Evolutionary conservation across 163 green algal genomes (phyloP).

Genomic region (Picocystis sp.): DNA sequence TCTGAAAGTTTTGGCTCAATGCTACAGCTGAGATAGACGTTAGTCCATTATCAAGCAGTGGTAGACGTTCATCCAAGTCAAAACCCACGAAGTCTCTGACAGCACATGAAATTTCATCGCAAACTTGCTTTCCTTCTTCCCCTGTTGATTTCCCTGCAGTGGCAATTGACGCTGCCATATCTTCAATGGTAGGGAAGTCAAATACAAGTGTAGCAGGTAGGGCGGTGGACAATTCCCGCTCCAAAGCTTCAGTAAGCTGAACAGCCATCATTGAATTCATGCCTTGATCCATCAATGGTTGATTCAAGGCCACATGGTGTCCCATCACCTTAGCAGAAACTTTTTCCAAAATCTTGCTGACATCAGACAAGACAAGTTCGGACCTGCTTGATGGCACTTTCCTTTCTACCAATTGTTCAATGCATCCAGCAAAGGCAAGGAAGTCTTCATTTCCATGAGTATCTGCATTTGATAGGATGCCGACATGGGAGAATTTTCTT

Average conservation of each 20-base stretch:
- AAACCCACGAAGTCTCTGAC: neutral
- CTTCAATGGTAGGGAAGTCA: conserved; percentile 15
- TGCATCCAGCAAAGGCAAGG: too few species aligned
- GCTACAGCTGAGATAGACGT: neutral
- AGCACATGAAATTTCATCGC: neutral
- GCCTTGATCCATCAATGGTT: conserved; percentile 13
- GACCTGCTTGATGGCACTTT: too few species aligned
- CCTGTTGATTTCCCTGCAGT: conserved; percentile 2
- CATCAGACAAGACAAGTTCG: too few species aligned
- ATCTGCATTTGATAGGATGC: too few species aligned
- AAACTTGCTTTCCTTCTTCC: conserved; percentile 2
- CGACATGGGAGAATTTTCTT: too few species aligned
- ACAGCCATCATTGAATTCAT: conserved; percentile 11
- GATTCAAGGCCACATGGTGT: neutral
- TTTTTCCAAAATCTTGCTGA: too few species aligned
- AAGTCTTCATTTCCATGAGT: too few species aligned
- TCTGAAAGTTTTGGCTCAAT: too few species aligned
- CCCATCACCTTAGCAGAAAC: neutral
- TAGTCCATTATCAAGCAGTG: neutral
- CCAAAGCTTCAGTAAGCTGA: conserved; percentile 3
- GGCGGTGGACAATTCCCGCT: neutral
- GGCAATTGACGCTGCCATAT: neutral
- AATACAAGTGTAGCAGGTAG: conserved; percentile 13
- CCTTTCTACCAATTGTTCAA: too few species aligned
- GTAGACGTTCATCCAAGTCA: neutral